phyloP scores from a whole-genome alignment of 2,329 filamentous ascomycete species.

The Trichoderma afroharzianum region DNA sequence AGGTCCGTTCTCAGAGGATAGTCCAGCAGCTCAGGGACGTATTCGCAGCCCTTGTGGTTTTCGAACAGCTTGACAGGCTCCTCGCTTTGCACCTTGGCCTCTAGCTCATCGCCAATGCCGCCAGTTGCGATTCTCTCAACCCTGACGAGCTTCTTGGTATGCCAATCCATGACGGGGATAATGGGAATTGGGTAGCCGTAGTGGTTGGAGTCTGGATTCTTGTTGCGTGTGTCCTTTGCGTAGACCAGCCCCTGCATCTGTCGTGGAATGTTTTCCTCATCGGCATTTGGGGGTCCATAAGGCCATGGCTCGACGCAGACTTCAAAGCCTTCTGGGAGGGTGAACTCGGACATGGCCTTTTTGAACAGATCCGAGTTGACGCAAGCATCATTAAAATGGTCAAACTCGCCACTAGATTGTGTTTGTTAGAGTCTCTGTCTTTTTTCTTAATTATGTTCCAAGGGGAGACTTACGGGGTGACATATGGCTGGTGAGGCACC shows the following conservation, averaged over 20 bases:
- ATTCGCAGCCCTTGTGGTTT: slow-evolving; percentile 40
- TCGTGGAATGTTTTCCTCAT: slow-evolving; percentile 36
- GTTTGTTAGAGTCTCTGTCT: background rate
- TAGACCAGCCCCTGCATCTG: slow-evolving; percentile 51
- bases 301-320: slow-evolving; percentile 61
- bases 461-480: slow-evolving; percentile 27
- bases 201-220: slow-evolving; percentile 56
- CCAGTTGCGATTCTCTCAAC: slow-evolving; percentile 55
- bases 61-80: slow-evolving; percentile 46
- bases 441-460: background rate
- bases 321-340: slow-evolving; percentile 42
- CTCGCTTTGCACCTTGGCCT: slow-evolving; percentile 31
- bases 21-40: slow-evolving; percentile 49
- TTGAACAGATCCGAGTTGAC: slow-evolving; percentile 44
- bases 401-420: slow-evolving; percentile 36
- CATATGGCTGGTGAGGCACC: slow-evolving; percentile 36
- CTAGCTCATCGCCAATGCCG: slow-evolving; percentile 44
- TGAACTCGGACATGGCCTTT: slow-evolving; percentile 45
- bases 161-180: slow-evolving; percentile 56
- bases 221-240: slow-evolving; percentile 39
- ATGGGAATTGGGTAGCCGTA: slow-evolving; percentile 60
- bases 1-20: slow-evolving; percentile 47
- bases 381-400: slow-evolving; percentile 39
- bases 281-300: slow-evolving; percentile 49
- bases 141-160: slow-evolving; percentile 51